Evolutionary conservation across 2,329 filamentous ascomycete species (phyloP).

Genomic region (Monilinia fructigena): DNA sequence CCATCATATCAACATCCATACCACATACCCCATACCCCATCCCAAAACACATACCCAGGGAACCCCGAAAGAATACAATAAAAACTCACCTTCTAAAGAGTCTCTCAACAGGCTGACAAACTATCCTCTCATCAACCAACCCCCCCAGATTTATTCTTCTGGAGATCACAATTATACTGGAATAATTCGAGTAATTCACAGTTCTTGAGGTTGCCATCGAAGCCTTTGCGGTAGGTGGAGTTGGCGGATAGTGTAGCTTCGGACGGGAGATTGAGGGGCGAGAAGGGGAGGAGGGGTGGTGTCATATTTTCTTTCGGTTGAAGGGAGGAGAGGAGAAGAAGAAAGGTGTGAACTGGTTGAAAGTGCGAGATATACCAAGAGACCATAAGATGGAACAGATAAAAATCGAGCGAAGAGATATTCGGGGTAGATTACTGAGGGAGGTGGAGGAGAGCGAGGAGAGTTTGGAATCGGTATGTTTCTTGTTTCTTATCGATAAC

Average conservation of each 20-base stretch:
- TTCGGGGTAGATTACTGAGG: conserved; percentile 51
- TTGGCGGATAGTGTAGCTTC: conserved; percentile 38
- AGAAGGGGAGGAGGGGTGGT: conserved; percentile 56
- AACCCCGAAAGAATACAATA: not conserved
- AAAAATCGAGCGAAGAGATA: conserved; percentile 31
- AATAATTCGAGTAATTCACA: conserved; percentile 42
- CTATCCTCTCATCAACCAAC: conserved; percentile 42
- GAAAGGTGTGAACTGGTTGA: not conserved
- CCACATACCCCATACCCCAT: no score
- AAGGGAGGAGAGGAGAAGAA: not conserved
- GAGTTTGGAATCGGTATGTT: conserved; percentile 58
- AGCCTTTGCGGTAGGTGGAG: conserved; percentile 47
- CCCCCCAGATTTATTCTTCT: conserved; percentile 48
- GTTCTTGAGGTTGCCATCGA: conserved; percentile 53
- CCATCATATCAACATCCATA: conserved; percentile 21
- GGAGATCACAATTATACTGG: conserved; percentile 48
- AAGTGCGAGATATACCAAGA: not conserved
- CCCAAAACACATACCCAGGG: conserved; percentile 4
- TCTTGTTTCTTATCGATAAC: conserved; percentile 31
- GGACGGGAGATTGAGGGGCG: conserved; percentile 50
- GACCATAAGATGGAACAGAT: conserved; percentile 22
- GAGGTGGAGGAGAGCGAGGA: conserved; percentile 54
- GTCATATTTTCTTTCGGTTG: conserved; percentile 47
- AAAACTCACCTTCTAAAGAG: conserved; percentile 57
- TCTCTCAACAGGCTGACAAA: conserved; percentile 57